These are phyloP conservation scores for Entoloma clypeatum DNA, from an alignment of 1,284 basidiomycete genomes.

Conservation along the genomic window DNA sequence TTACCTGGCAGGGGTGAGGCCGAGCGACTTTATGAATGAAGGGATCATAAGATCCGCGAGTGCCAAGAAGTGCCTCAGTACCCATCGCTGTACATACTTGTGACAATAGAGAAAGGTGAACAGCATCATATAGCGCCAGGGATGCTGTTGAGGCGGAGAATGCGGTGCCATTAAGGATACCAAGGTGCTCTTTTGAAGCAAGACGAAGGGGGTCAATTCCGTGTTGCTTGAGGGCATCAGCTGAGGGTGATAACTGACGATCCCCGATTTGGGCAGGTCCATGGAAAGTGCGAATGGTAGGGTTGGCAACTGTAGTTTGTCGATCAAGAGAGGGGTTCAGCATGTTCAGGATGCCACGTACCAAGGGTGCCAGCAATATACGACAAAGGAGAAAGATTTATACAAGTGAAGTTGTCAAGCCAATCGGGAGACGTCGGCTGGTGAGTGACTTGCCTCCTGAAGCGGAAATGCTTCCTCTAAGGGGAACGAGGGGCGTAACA, in stretches of 20 bases:
- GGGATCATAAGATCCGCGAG: constrained; percentile 67
- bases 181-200: constrained; percentile 79
- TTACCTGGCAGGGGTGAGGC: constrained; percentile 82
- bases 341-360: constrained; percentile 14
- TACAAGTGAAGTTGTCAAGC: constrained; percentile 2
- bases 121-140: constrained; percentile 70
- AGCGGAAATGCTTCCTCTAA: constrained; percentile 79
- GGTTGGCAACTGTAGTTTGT: constrained; percentile 52
- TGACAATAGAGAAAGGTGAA: constrained; percentile 66
- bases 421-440: not conserved
- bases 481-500: constrained; percentile 76
- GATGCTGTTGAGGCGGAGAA: constrained; percentile 69
- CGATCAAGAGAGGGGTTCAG: constrained; percentile 1
- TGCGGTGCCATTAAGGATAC: constrained; percentile 83
- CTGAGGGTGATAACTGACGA: constrained; percentile 55
- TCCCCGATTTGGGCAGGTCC: constrained; percentile 47
- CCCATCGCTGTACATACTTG: constrained; percentile 83
- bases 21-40: constrained; percentile 80
- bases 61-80: constrained; percentile 74
- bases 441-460: constrained; percentile 55
- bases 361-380: constrained; percentile 79
- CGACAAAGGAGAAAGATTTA: constrained; percentile 70
- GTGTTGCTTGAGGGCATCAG: constrained; percentile 59
- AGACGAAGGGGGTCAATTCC: constrained; percentile 66
- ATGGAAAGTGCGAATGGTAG: constrained; percentile 68